Evolutionary conservation across 1,139 yeast genomes (phyloP).

Genomic region (Candida buenavistaensis): DNA sequence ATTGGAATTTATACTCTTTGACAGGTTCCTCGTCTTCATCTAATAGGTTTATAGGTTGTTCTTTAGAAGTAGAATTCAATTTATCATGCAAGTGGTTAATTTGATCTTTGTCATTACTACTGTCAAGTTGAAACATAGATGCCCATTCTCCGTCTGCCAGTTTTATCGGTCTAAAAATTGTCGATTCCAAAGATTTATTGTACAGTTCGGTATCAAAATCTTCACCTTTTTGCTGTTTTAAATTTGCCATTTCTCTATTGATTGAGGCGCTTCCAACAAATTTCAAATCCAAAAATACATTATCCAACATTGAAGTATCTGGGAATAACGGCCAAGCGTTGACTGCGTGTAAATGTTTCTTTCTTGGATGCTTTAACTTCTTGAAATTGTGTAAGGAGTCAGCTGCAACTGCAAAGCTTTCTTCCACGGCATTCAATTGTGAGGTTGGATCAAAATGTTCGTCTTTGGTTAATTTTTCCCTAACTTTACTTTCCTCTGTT

Average conservation of each 20-base stretch:
- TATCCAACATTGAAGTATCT: conserved; percentile 85
- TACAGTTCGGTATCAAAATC: conserved; percentile 41
- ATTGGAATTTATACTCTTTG: conserved; percentile 53
- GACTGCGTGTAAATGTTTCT: conserved; percentile 71
- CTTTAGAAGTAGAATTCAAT: conserved; percentile 52
- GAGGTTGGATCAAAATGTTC: conserved; percentile 57
- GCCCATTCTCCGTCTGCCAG: conserved; percentile 82
- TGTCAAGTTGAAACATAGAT: conserved; percentile 55
- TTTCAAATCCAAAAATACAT: conserved; percentile 68
- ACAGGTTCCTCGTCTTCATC: conserved; percentile 41
- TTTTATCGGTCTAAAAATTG: conserved; percentile 75
- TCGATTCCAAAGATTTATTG: conserved; percentile 51
- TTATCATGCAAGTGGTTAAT: conserved; percentile 40
- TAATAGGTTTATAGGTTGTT: conserved; percentile 42
- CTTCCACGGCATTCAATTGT: conserved; percentile 70
- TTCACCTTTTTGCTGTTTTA: conserved; percentile 38
- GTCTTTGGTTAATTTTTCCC: conserved; percentile 18
- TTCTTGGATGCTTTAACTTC: conserved; percentile 70
- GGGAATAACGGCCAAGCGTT: conserved; percentile 82
- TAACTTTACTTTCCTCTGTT: conserved; percentile 15
- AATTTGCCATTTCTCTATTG: conserved; percentile 35
- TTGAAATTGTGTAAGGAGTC: conserved; percentile 46
- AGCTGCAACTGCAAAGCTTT: conserved; percentile 65
- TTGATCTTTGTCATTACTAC: conserved; percentile 16
- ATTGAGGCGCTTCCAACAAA: conserved; percentile 79